A percentile compares a stretch with the other conserved stretches of the same genome.
These are phyloP conservation scores for Hygrophorus russula DNA, from an alignment of 768 basidiomycete genomes.

Conservation along the genomic window DNA sequence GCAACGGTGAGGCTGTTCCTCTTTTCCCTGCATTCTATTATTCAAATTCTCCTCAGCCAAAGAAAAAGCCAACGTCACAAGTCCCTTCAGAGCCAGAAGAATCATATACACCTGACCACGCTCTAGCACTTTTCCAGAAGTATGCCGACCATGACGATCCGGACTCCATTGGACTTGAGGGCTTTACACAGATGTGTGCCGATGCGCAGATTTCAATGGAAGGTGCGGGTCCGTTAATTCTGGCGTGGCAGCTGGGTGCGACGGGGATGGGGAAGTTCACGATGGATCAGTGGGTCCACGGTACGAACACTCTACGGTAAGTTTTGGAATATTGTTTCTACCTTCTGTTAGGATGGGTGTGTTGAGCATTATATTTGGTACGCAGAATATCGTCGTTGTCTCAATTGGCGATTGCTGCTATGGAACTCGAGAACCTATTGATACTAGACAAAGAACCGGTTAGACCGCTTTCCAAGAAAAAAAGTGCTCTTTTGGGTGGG, in stretches of 20 bases:
- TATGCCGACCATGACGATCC: slow-evolving; percentile 51
- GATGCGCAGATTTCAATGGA: slow-evolving; percentile 68
- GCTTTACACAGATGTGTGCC: slow-evolving; percentile 58
- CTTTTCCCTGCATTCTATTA: not conserved
- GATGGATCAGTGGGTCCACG: slow-evolving; percentile 60
- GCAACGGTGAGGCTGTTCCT: not conserved
- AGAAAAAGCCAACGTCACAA: slow-evolving; percentile 9
- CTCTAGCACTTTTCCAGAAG: slow-evolving; percentile 43
- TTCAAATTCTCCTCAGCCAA: slow-evolving; percentile 5
- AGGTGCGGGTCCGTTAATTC: slow-evolving; percentile 56
- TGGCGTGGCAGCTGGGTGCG: slow-evolving; percentile 66
- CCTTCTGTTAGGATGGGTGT: not conserved
- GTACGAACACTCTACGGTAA: slow-evolving; percentile 19
- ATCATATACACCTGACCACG: slow-evolving; percentile 40
- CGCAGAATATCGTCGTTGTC: slow-evolving; percentile 35
- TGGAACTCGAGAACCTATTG: slow-evolving; percentile 56
- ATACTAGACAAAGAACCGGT: slow-evolving; percentile 35
- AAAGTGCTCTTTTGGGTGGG: slow-evolving; percentile 4
- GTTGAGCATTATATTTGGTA: not conserved
- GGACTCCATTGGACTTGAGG: slow-evolving; percentile 56
- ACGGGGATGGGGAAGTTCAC: slow-evolving; percentile 66
- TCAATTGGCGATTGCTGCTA: slow-evolving; percentile 32
- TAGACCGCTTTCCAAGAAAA: slow-evolving; percentile 24
- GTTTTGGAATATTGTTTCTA: not conserved
- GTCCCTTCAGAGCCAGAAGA: slow-evolving; percentile 18